Evolutionary conservation across 2,329 filamentous ascomycete genomes (phyloP), one percentile per base, ranked within the genome.

Genomic region (Phyllosticta citriasiana): DNA sequence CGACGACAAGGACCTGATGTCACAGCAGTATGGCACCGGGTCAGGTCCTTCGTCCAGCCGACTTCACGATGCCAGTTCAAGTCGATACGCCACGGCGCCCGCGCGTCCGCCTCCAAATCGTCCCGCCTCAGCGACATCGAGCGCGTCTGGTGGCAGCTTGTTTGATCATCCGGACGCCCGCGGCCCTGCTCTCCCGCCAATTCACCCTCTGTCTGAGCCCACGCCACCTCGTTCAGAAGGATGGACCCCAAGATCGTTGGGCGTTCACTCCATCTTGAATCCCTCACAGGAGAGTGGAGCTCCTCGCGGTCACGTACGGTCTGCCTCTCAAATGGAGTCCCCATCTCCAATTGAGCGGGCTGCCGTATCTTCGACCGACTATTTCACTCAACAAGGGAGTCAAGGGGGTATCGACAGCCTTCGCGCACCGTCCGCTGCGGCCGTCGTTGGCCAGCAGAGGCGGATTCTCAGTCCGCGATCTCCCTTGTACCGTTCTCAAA

Each of bases 391-490:
- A 22, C 30, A 52, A 19, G n/a, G 33, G 2, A 12, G 14, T 26
- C 22, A 30, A 6, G n/a, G 22, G 14, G 10, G 26, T 26, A 50
- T 50, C 7, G 60, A 57, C 10, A 19, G 24, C 16, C 33, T 55
- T n/a, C 60, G 56, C 33, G 27, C 58, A 25, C 56, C 59, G 33
- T 51, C 56, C 5, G 47, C 50, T 5, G 57, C 30, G 50, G n/a
- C 60, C 12, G 50, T 24, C n/a, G 30, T n/a, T 9, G 54, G 57
- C 25, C n/a, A 47, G 64, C 67, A 53, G 55, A 73, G 60, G 76
- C 79, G 79, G 35, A 79, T 83, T n/a, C 68, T 85, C 63, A 84
- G 81, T 10, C 82, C 84, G 0, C 78, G 79, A 64, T 85, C 84
- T 9, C 83, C 84, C 4, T 58, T 78, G 51, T 74, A 76, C 59